Percentiles rank a stretch among this genome's conserved stretches.
These are phyloP conservation scores for Talaromyces marneffei DNA, from an alignment of 2,329 filamentous ascomycete genomes.

Conservation along the genomic window DNA sequence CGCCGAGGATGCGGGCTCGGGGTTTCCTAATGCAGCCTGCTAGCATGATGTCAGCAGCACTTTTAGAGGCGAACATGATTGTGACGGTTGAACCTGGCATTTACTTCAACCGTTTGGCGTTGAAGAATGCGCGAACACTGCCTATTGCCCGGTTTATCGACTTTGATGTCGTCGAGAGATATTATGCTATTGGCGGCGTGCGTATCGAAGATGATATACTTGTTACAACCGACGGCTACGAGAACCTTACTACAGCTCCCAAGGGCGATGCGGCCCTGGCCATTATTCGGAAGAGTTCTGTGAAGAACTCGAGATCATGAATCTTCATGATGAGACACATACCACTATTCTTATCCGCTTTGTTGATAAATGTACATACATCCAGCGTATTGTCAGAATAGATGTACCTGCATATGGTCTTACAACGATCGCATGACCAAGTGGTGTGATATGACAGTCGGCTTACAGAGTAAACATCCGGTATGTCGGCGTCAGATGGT, in stretches of 20 bases:
- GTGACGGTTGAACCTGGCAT: conserved; percentile 53
- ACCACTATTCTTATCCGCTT: background rate
- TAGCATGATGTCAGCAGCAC: conserved; percentile 29
- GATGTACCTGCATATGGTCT: background rate
- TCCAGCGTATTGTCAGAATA: background rate
- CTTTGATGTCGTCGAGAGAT: conserved; percentile 34
- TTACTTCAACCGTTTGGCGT: conserved; percentile 36
- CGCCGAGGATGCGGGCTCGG: conserved; percentile 16
- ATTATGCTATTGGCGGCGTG: conserved; percentile 40
- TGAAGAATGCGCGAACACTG: conserved; percentile 30
- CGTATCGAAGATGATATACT: conserved; percentile 57
- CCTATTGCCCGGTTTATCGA: conserved; percentile 33
- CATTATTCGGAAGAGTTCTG: conserved; percentile 28
- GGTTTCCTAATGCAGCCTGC: conserved; percentile 21
- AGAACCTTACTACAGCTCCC: conserved; percentile 66
- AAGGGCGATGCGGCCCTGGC: conserved; percentile 56
- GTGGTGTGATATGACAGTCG: background rate
- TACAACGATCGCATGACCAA: background rate
- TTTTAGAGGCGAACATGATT: conserved; percentile 50
- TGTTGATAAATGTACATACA: background rate
- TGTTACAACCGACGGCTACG: conserved; percentile 61
- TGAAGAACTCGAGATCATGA: background rate
- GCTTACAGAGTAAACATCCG: too few relatives aligned
- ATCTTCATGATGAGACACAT: background rate
- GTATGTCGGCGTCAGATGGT: conserved; percentile 1